Percentiles rank a stretch among this genome's conserved stretches.
Evolutionary conservation across 2,329 filamentous ascomycete genomes (phyloP).

Genomic region (Arthroderma sp.): DNA sequence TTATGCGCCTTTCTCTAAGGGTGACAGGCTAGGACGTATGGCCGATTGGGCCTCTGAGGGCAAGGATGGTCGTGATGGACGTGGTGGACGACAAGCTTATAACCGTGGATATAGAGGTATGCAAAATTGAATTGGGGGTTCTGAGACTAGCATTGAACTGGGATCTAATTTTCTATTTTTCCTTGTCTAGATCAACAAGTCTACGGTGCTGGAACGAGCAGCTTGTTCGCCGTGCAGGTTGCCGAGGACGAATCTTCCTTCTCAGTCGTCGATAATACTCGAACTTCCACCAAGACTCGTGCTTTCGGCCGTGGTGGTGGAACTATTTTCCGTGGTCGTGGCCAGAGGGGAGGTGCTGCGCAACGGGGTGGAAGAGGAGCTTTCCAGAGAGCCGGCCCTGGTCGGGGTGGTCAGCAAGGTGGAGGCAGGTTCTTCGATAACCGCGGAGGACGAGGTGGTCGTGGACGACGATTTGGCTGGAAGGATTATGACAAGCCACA

Average conservation of each 20-base stretch:
- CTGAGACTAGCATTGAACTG: conserved; percentile 3
- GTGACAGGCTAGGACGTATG: conserved; percentile 97
- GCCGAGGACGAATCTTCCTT: conserved; percentile 95
- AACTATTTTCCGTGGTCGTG: conserved; percentile 70
- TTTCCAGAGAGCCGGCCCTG: conserved; percentile 60
- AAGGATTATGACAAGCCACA: conserved; percentile 98
- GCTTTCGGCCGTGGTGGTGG: conserved; percentile 74
- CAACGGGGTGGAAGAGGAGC: conserved; percentile 58
- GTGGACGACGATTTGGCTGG: conserved; percentile 79
- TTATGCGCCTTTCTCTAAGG: conserved; percentile 96
- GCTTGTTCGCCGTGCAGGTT: conserved; percentile 76
- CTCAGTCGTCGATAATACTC: conserved; percentile 92
- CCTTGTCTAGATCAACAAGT: conserved; percentile 69
- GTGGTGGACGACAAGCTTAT: conserved; percentile 76
- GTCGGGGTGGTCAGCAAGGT: conserved; percentile 52
- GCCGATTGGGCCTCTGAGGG: conserved; percentile 92
- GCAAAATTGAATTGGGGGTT: conserved; percentile 12
- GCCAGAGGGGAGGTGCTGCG: conserved; percentile 57
- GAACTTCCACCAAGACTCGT: conserved; percentile 71
- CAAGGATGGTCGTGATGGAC: conserved; percentile 56
- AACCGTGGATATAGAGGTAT: conserved; percentile 85
- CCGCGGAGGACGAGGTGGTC: conserved; percentile 52
- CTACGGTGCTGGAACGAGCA: conserved; percentile 79
- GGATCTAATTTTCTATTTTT: conserved; percentile 12
- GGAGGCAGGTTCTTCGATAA: conserved; percentile 54